Percentiles rank a stretch among this genome's conserved stretches.
phyloP scores from a whole-genome alignment of 2,329 filamentous ascomycete genomes.

The Colletotrichum sp. region DNA sequence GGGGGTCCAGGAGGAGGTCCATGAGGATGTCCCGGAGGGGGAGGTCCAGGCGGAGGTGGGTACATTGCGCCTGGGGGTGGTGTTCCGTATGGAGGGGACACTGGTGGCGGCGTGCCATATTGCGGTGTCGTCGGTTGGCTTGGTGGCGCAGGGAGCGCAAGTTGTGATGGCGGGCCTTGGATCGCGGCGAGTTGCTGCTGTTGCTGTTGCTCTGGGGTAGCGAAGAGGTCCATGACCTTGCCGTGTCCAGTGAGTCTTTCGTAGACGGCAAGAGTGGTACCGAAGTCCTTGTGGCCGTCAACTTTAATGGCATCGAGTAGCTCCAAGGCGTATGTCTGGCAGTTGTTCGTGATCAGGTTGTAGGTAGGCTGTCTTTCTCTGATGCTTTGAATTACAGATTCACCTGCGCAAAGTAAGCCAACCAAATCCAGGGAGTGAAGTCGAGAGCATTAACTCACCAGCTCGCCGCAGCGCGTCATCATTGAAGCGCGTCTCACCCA shows the following conservation, averaged over 20 bases:
- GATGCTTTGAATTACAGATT: conserved; percentile 59
- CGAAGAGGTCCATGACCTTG: conserved; percentile 58
- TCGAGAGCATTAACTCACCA: conserved; percentile 36
- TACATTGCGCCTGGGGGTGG: not conserved
- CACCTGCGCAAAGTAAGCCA: conserved; percentile 36
- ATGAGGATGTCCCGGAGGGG: not conserved
- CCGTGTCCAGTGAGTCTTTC: conserved; percentile 54
- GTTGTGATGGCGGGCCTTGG: conserved; percentile 1
- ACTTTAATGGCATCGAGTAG: conserved; percentile 60
- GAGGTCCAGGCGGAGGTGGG: not conserved
- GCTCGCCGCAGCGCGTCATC: conserved; percentile 57
- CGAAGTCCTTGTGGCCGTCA: conserved; percentile 55
- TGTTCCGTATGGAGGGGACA: conserved; percentile 23
- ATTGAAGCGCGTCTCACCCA: conserved; percentile 59
- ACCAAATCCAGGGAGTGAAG: not conserved
- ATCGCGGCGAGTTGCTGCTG: not conserved
- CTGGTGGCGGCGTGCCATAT: not conserved
- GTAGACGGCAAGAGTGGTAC: conserved; percentile 58
- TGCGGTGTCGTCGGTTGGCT: conserved; percentile 29
- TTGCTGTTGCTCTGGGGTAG: conserved; percentile 31
- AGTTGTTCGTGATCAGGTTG: conserved; percentile 66
- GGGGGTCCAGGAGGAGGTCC: conserved; percentile 6
- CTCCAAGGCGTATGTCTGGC: conserved; percentile 60
- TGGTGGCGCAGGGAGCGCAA: conserved; percentile 55
- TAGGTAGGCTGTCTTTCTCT: conserved; percentile 53